A percentile compares a stretch with the other conserved stretches of the same genome.
Evolutionary conservation across 257 asterid genomes (phyloP).

Genomic region (Forsythia suspensa): DNA sequence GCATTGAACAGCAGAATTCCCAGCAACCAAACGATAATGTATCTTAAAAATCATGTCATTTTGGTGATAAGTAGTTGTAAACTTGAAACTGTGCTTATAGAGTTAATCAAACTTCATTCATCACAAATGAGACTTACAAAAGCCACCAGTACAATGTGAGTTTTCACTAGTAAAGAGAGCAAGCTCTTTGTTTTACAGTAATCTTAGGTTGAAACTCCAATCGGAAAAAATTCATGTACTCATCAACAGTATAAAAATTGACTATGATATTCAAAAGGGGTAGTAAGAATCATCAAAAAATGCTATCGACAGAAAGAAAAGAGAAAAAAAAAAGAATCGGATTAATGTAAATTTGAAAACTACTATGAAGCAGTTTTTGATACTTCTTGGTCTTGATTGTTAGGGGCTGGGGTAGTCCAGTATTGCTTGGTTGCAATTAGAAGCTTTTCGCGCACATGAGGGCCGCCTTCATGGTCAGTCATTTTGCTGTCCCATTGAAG

Average conservation of each 20-base stretch:
- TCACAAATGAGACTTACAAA: background rate
- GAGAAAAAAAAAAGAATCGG: background rate
- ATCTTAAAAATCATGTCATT: background rate
- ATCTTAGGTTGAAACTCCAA: background rate
- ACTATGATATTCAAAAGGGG: background rate
- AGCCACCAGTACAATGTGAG: background rate
- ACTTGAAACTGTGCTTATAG: background rate
- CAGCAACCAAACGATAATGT: background rate
- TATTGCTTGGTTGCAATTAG: constrained; percentile 79
- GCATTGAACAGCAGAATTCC: background rate
- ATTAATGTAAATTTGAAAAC: background rate
- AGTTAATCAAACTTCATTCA: background rate
- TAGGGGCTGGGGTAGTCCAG: constrained; percentile 72
- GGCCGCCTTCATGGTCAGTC: constrained; percentile 87
- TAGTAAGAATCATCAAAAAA: background rate
- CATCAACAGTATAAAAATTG: too few species aligned
- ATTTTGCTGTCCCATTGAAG: constrained; percentile 79
- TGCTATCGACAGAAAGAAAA: constrained; percentile 24
- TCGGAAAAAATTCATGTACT: too few species aligned
- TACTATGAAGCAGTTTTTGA: constrained; percentile 36
- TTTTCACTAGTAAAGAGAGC: background rate
- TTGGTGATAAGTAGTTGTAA: too few species aligned
- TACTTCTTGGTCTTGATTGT: constrained; percentile 28
- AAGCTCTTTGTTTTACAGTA: background rate
- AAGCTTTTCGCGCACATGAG: constrained; percentile 81